Evolutionary conservation across 148 eudicot species (phyloP), one percentile per base, ranked within the genome.

Genomic region (Arbutus unedo): DNA sequence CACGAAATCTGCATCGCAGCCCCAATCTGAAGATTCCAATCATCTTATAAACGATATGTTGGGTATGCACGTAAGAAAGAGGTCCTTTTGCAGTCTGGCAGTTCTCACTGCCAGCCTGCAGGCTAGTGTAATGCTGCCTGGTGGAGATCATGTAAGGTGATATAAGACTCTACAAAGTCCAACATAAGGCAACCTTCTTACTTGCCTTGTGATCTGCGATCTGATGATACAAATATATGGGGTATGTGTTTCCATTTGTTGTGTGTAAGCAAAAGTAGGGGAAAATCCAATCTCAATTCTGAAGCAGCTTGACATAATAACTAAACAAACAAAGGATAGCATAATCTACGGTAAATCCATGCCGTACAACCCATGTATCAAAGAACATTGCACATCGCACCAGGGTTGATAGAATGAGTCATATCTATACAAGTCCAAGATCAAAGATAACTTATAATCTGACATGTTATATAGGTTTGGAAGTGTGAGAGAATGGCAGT

Each of bases 171-270:
- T 3, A 2, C 16, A 44, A 41, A 4, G 11, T 18, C 11, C 47
- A 16, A 72, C 76, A 72, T 6, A 16, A 72, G 50, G 76, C 25
- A 45, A 72, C 51, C 76, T 44, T 44, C 76, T 44, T 72, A 72
- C 75, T 71, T 41, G 75, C 50, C 23, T 43, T 43, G 19, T 2
- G 10, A 72, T 72, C 76, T 45, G 51, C 4, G 23, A 43, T 43
- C 47, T 48, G 25, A 10, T 23, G 70, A 64, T 64, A 13, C 70
- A 3, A 64, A 64, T 31, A 31, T 31, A 31, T 31, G 38, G 38
- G 38, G 38, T 31, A 31, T 31, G 38, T 31, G 38, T 1, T 31
- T 31, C 38, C 38, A 31, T 31, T 31, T 31, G 38, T 31, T 31
- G 38, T 31, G 38, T 31, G 54, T 51, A 51, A 51, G 54, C 9